Base-by-base conservation (phyloP, 192 early-diverging fungal species). In the Backusella tuberculispora region DNA sequence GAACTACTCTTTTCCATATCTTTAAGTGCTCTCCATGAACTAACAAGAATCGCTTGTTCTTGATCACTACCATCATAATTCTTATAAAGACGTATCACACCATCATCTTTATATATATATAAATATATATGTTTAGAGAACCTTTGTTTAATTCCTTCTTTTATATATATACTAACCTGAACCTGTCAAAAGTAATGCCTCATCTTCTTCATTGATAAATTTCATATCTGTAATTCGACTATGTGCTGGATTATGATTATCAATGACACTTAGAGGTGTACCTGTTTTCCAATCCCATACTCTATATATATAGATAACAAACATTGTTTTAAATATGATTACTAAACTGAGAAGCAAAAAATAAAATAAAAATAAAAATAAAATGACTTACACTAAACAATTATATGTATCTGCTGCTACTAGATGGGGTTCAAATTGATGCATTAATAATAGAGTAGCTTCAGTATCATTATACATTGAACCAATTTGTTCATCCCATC, bases 181-280 rank as follows among this genome's bases (percentile, higher is more conserved):
- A n/a, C 89, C 95, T n/a, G 88, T 88, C 69, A 97, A 77, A 72
- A 99, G 83, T 83, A 95, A 81, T 29, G 93, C 89, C 41, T 91
- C 81, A 74, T 96, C 95, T 56, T 95, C 90, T 76, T 97, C 96
- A 80, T 99, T 99, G 29, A 99, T 89, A 72, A 96, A 90, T 50
- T 92, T 90, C 77, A 99, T 74, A 64, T 87, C 87, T 2, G 92
- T 89, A 43, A 97, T 90, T 8, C 88, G 78, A 70, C 90, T 93
- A 21, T 87, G 84, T 34, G 73, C 37, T 41, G 94, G 92, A 64
- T 94, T 93, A 9, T 83, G 76, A 70, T 93, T 95, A 68, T 83
- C 80, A 74, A 95, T 90, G 8, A 85, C 82, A 76, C 90, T 92
- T 10, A 93, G 75, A 43, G 84, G 74, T 41, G 80, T 79, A 24